Evolutionary conservation across 202 grass and related monocot genomes (phyloP).

Genomic region (Cymbopogon flexuosus): DNA sequence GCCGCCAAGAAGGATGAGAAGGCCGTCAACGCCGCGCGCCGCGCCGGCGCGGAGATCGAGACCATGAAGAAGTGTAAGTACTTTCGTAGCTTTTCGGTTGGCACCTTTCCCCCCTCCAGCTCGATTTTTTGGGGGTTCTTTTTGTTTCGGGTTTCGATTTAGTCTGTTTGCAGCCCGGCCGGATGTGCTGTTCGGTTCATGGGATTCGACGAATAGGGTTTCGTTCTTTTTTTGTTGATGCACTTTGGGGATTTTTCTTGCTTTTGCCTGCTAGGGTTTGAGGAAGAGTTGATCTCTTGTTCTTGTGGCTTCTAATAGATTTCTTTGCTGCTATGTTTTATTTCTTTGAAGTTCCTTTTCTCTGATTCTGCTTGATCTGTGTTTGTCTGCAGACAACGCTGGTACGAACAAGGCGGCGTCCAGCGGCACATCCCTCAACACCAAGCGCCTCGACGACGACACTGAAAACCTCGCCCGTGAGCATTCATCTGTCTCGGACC

Average conservation of each 20-base stretch:
- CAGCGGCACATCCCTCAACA: constrained; percentile 82
- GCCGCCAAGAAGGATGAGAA: constrained; percentile 97
- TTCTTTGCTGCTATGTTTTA: neutral
- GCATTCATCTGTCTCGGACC: constrained; percentile 5
- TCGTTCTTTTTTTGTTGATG: neutral
- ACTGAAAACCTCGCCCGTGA: constrained; percentile 87
- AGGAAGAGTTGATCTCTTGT: neutral
- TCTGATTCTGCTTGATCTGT: neutral
- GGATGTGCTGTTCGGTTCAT: neutral
- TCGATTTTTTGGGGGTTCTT: neutral
- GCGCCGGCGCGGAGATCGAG: constrained; percentile 88
- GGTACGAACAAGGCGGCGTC: constrained; percentile 90
- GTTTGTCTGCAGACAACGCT: constrained; percentile 56
- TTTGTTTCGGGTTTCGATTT: neutral
- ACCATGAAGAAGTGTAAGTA: constrained; percentile 75
- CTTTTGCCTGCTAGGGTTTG: neutral
- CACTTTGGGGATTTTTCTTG: neutral
- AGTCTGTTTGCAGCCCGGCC: neutral
- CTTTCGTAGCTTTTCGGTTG: neutral
- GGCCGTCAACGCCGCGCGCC: constrained; percentile 91
- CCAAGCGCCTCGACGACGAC: constrained; percentile 87
- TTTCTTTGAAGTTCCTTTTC: neutral
- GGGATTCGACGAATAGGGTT: neutral
- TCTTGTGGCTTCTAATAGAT: neutral
- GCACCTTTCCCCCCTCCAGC: neutral